Evolutionary conservation across 768 basidiomycete species (phyloP).

Genomic region (Calocybe cyanea): DNA sequence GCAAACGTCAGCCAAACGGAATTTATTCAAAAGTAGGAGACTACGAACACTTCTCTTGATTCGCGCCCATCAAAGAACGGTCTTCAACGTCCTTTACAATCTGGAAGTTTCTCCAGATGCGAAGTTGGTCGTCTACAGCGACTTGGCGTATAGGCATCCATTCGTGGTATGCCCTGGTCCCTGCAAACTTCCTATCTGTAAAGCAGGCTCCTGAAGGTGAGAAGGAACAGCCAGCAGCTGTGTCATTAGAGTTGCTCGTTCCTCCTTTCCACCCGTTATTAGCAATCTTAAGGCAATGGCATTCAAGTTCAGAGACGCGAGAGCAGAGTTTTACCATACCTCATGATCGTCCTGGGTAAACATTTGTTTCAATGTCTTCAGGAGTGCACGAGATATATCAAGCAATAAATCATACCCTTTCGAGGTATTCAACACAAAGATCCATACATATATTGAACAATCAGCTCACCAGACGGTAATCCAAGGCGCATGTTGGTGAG

Average conservation of each 20-base stretch:
- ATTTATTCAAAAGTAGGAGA: not conserved
- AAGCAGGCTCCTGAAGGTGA: slow-evolving; percentile 54
- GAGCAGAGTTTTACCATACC: slow-evolving; percentile 20
- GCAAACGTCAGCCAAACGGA: not conserved
- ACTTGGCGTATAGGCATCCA: slow-evolving; percentile 64
- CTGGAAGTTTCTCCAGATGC: slow-evolving; percentile 64
- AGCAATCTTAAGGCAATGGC: slow-evolving; percentile 32
- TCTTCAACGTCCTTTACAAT: slow-evolving; percentile 43
- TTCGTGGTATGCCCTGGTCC: slow-evolving; percentile 55
- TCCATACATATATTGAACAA: not conserved
- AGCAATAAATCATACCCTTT: slow-evolving; percentile 19
- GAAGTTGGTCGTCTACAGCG: slow-evolving; percentile 46
- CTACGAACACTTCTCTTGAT: slow-evolving; percentile 48
- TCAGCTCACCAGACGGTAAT: slow-evolving; percentile 46
- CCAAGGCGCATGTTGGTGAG: slow-evolving; percentile 51
- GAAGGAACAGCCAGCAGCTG: slow-evolving; percentile 42
- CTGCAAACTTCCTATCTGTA: slow-evolving; percentile 56
- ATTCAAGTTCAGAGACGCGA: not conserved
- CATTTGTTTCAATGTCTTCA: not conserved
- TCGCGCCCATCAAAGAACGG: slow-evolving; percentile 51
- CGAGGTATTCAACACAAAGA: not conserved
- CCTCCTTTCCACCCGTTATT: slow-evolving; percentile 58
- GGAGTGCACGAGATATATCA: not conserved
- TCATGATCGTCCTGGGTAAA: slow-evolving; percentile 46
- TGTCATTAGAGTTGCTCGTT: slow-evolving; percentile 53